Conservation (phyloP, 805 yeast genomes). For the Pichia occidentalis region DNA sequence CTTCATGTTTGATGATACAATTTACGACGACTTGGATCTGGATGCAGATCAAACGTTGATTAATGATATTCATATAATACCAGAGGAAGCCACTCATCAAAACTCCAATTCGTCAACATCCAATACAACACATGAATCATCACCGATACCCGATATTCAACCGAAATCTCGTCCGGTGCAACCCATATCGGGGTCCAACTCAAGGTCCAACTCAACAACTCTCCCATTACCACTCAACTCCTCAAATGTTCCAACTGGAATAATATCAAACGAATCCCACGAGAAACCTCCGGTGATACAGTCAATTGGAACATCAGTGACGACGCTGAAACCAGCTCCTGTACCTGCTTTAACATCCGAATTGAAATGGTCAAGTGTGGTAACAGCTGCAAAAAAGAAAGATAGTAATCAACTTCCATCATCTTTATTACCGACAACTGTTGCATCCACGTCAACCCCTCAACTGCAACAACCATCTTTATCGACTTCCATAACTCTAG, state of each 20-base stretch:
- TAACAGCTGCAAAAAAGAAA: slow-evolving; percentile 20
- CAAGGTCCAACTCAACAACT: slow-evolving; percentile 9
- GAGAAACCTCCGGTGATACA: slow-evolving; percentile 14
- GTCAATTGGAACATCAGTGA: slow-evolving; percentile 18
- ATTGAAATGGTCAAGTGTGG: slow-evolving; percentile 31
- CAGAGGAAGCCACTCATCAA: slow-evolving; percentile 13
- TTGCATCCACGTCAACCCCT: slow-evolving; percentile 2
- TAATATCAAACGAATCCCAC: slow-evolving; percentile 1
- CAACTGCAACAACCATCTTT: background rate
- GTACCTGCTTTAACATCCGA: slow-evolving; percentile 30
- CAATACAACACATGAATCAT: slow-evolving; percentile 12
- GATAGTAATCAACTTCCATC: slow-evolving; percentile 3
- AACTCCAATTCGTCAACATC: too few relatives aligned
- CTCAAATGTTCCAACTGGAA: too few relatives aligned
- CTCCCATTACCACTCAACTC: slow-evolving; percentile 4
- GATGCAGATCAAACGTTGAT: slow-evolving; percentile 37
- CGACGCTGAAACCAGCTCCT: slow-evolving; percentile 32
- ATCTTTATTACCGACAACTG: slow-evolving; percentile 1
- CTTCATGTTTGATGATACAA: slow-evolving; percentile 88
- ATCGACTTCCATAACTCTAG: background rate
- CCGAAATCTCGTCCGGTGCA: slow-evolving; percentile 5
- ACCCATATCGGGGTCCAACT: slow-evolving; percentile 9
- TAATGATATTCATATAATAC: slow-evolving; percentile 26
- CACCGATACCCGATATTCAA: slow-evolving; percentile 7
- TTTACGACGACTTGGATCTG: slow-evolving; percentile 81